Evolutionary conservation across 805 yeast species (phyloP).

Genomic region (Yamadazyma phyllophila): DNA sequence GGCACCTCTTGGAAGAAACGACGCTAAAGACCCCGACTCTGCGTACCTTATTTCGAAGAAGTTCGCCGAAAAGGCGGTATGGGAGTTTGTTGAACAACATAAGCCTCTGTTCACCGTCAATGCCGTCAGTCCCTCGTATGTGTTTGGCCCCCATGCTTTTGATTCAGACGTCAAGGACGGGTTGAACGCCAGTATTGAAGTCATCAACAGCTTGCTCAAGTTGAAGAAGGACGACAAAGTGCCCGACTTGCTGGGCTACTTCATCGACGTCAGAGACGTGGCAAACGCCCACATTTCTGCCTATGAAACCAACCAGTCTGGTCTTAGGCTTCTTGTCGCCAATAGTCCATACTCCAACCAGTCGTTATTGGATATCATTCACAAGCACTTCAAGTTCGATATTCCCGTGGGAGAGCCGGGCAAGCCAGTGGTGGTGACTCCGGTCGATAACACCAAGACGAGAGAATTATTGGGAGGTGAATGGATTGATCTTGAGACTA

Average conservation of each 20-base stretch:
- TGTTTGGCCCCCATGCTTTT: constrained; percentile 53
- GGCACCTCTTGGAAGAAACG: constrained; percentile 50
- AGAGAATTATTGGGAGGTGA: too few relatives aligned
- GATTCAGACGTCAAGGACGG: constrained; percentile 25
- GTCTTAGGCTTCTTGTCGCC: too few relatives aligned
- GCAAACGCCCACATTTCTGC: constrained; percentile 57
- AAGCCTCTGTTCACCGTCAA: constrained; percentile 39
- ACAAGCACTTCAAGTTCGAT: too few relatives aligned
- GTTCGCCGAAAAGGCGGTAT: constrained; percentile 56
- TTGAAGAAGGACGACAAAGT: constrained; percentile 18
- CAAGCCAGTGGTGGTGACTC: too few relatives aligned
- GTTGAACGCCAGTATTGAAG: constrained; percentile 26
- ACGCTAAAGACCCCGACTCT: constrained; percentile 31
- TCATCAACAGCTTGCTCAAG: constrained; percentile 26
- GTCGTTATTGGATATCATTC: too few relatives aligned
- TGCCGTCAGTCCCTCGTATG: constrained; percentile 43
- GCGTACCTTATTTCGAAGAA: constrained; percentile 49
- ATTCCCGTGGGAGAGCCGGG: too few relatives aligned
- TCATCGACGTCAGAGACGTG: constrained; percentile 61
- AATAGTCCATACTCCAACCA: too few relatives aligned
- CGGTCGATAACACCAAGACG: too few relatives aligned
- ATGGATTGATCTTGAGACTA: too few relatives aligned
- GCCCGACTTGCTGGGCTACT: constrained; percentile 16
- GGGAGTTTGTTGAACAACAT: constrained; percentile 47
- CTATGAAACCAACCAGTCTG: constrained; percentile 26